Evolutionary conservation across 805 yeast genomes (phyloP).

Genomic region (Lipomyces chichibuensis): DNA sequence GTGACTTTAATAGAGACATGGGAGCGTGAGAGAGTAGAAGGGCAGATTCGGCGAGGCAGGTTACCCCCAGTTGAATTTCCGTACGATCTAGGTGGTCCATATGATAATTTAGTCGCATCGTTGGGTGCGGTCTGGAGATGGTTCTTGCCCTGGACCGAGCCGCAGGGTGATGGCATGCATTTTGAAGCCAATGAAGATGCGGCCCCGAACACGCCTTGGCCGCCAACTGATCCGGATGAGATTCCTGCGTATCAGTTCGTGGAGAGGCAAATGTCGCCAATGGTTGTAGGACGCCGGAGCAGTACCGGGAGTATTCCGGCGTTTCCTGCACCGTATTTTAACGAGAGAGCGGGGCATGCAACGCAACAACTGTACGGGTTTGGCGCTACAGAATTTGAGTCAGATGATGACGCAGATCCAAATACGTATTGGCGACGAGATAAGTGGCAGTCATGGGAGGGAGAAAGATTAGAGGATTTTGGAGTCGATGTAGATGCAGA

Average conservation of each 20-base stretch:
- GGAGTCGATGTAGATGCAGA: constrained; percentile 84
- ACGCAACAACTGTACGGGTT: neutral
- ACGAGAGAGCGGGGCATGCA: constrained; percentile 11
- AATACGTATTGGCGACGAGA: constrained; percentile 46
- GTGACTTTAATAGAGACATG: constrained; percentile 89
- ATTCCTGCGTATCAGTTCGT: constrained; percentile 33
- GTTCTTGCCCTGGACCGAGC: constrained; percentile 71
- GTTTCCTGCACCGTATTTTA: constrained; percentile 8
- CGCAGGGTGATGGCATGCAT: constrained; percentile 61
- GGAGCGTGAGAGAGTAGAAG: constrained; percentile 83
- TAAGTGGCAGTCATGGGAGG: constrained; percentile 49
- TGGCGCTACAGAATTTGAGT: constrained; percentile 12
- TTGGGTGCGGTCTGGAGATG: constrained; percentile 69
- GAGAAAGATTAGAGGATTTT: constrained; percentile 81
- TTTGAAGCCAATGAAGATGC: constrained; percentile 59
- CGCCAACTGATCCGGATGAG: constrained; percentile 77
- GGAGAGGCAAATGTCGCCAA: constrained; percentile 11
- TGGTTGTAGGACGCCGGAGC: neutral
- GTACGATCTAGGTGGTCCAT: constrained; percentile 72
- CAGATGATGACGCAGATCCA: constrained; percentile 33
- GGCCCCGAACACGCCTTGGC: constrained; percentile 75
- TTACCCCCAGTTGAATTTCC: constrained; percentile 61
- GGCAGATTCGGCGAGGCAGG: constrained; percentile 54
- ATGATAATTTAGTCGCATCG: constrained; percentile 54
- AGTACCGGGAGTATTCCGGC: neutral